Evolutionary conservation across 2,329 filamentous ascomycete species (phyloP), one percentile per base, ranked within the genome.

Genomic region (Ilyonectria destructans): DNA sequence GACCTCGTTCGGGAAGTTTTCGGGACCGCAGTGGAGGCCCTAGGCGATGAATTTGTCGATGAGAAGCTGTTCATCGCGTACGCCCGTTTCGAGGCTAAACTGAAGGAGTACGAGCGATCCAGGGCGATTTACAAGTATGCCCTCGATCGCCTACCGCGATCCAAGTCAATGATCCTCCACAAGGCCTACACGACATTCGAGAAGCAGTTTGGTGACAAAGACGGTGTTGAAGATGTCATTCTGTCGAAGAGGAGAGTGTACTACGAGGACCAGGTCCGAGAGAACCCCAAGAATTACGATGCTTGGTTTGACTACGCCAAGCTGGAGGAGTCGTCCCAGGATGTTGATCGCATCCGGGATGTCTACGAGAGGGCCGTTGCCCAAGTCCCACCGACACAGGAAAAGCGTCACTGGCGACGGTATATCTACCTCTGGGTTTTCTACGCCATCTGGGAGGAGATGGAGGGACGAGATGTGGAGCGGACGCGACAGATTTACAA

Each of bases 361-460:
- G 91, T 97, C 15, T 99, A 98, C 82, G 96, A 99, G 82, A 90
- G 95, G 75, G 96, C 96, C 2, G 97, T 99, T 74, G 95, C 96
- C 6, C 96, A 99, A 78, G 90, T 98, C 15, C 96, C 96, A 2
- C 96, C 96, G 0, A 97, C 95, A 21, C 93, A 97, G 75, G 96
- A 98, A 80, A 99, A 99, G 85, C 90, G 96, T 54, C 95, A 98
- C 80, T 99, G 96, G 96, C 89, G 96, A 72, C 88, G 96, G 40
- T 99, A 99, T 81, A 97, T 99, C 68, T 99, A 98, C 79, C 88
- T 99, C 1, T 99, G 96, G 94, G 90, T 98, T 49, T 98, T 98
- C 83, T 99, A 98, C 81, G 96, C 96, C 10, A 85, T 98, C 19
- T 98, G 93, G 90, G 96, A 98, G 80, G 96, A 99, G 81, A 91